These are phyloP conservation scores for Fusarium sp. DNA, from an alignment of 2,329 filamentous ascomycete species.

Conservation along the genomic window DNA sequence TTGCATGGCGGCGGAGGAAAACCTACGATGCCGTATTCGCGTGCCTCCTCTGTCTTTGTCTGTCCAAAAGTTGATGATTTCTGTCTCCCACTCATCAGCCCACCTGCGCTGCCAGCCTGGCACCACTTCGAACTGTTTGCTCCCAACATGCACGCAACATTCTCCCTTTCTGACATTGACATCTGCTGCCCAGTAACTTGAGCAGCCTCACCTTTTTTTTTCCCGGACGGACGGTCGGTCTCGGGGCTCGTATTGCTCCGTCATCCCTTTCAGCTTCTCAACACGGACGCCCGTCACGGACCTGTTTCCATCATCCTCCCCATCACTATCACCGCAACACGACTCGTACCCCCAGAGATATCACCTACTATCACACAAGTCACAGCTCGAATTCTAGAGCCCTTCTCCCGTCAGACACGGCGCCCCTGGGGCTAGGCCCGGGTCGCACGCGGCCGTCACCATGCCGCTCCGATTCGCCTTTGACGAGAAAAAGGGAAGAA, in stretches of 20 bases:
- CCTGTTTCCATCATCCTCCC: not conserved
- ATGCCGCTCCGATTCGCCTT: constrained; percentile 37
- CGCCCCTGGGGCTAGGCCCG: constrained; percentile 31
- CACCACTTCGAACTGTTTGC: constrained; percentile 8
- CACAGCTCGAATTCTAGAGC: constrained; percentile 12
- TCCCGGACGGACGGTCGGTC: not conserved
- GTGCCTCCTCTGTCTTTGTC: not conserved
- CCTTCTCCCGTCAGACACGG: constrained; percentile 18
- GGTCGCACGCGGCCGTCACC: constrained; percentile 29
- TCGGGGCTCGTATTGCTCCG: constrained; percentile 13
- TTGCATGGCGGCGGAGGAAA: not conserved
- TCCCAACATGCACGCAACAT: not conserved
- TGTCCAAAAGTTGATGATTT: not conserved
- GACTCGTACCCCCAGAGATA: constrained; percentile 11
- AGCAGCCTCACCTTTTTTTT: constrained; percentile 14
- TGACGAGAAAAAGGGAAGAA: constrained; percentile 4
- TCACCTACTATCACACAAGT: constrained; percentile 12
- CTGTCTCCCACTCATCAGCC: constrained; percentile 7
- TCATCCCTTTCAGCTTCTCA: constrained; percentile 13
- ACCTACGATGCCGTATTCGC: not conserved
- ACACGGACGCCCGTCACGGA: constrained; percentile 6
- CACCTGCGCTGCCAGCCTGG: constrained; percentile 15
- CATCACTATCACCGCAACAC: constrained; percentile 23
- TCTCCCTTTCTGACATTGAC: not conserved
- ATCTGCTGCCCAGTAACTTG: constrained; percentile 1